phyloP scores from a whole-genome alignment of 202 grass and related monocot species.

The Brachypodium distachyon region DNA sequence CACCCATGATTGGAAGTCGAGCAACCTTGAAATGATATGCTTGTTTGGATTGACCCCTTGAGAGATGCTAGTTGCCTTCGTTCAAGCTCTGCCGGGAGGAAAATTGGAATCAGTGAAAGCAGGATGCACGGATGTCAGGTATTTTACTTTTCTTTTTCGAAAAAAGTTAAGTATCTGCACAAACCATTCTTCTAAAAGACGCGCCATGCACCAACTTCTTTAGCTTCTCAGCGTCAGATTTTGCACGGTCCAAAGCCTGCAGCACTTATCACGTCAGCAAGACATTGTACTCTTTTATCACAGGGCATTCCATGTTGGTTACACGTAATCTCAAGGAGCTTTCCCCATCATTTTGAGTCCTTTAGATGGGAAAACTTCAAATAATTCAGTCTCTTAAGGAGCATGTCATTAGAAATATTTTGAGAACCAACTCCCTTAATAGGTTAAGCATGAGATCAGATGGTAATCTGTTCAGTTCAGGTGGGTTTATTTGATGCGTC shows the following conservation, averaged over 20 bases:
- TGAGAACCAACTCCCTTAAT: not conserved
- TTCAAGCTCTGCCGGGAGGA: slow-evolving; percentile 24
- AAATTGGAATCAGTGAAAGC: not conserved
- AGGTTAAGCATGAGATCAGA: not conserved
- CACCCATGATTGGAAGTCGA: not conserved
- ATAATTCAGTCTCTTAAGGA: slow-evolving; percentile 2
- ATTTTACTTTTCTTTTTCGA: not conserved
- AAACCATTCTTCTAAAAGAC: slow-evolving; percentile 72
- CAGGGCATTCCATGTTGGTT: not conserved
- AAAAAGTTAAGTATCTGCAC: not conserved
- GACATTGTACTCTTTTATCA: not conserved
- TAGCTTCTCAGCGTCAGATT: slow-evolving; percentile 87
- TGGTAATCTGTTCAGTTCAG: not conserved
- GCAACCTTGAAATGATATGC: not conserved
- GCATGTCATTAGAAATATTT: not conserved
- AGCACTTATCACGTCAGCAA: not conserved
- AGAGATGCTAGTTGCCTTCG: not conserved
- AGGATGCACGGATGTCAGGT: not conserved
- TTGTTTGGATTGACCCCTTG: not conserved
- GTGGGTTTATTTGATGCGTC: not conserved
- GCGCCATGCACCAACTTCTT: slow-evolving; percentile 61
- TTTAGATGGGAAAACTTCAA: not conserved
- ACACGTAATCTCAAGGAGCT: not conserved
- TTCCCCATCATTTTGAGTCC: not conserved
- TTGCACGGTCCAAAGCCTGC: slow-evolving; percentile 86